Percentiles rank a stretch among this genome's conserved stretches.
phyloP scores from a whole-genome alignment of 352 stramenopile genomes.

The Pythium guiyangense region DNA sequence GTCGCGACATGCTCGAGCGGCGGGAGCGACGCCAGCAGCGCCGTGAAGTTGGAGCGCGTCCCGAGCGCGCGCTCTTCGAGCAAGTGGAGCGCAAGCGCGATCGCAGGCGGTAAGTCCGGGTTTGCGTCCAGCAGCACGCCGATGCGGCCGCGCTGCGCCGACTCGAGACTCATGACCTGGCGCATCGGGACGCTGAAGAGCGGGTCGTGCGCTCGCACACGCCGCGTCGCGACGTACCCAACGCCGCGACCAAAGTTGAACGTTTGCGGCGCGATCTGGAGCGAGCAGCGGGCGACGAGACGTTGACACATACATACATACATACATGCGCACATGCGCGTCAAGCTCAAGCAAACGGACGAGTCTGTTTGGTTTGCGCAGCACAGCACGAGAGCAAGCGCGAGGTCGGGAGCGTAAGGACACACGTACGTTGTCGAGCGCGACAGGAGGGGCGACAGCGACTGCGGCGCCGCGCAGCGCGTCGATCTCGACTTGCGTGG shows the following conservation, averaged over 20 bases:
- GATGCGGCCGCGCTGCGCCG: conserved; percentile 26
- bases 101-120: conserved; percentile 33
- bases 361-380: background rate
- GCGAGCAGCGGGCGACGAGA: no score
- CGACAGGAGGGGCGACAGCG: background rate
- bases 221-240: conserved; percentile 17
- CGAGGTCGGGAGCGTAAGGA: background rate
- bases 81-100: conserved; percentile 36
- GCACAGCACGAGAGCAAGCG: background rate
- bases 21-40: conserved; percentile 26
- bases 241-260: conserved; percentile 46
- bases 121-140: conserved; percentile 34
- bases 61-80: conserved; percentile 40
- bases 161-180: conserved; percentile 35
- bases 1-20: conserved; percentile 14
- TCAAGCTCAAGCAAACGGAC: background rate
- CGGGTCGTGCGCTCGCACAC: conserved; percentile 9
- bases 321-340: no score
- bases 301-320: background rate
- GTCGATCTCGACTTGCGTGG: conserved; percentile 2
- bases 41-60: conserved; percentile 31
- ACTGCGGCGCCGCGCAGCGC: background rate
- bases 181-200: conserved; percentile 28
- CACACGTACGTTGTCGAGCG: conserved; percentile 1
- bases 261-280: conserved; percentile 17